Percentiles rank a stretch among this genome's conserved stretches.
Evolutionary conservation across 192 early-diverging fungal species (phyloP).

Genomic region (Linnemannia schmuckeri): DNA sequence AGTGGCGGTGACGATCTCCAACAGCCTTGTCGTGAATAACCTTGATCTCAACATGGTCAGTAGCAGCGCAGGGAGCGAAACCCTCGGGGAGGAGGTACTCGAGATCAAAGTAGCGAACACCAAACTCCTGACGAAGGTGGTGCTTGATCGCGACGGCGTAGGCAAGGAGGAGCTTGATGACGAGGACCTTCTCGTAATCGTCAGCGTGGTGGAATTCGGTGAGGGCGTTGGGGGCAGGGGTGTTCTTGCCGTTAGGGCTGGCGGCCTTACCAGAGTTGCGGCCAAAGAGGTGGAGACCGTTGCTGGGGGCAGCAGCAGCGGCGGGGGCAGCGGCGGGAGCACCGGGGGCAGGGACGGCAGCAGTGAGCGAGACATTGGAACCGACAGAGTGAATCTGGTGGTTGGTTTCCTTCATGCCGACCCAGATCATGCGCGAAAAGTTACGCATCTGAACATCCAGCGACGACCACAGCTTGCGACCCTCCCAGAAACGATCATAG

Average conservation of each 20-base stretch:
- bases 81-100: conserved; percentile 61
- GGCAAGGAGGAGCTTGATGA: conserved; percentile 61
- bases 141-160: conserved; percentile 62
- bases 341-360: conserved; percentile 6
- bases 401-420: conserved; percentile 46
- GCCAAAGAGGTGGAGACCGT: conserved; percentile 31
- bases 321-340: not conserved
- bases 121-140: conserved; percentile 68
- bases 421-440: conserved; percentile 58
- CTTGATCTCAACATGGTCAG: conserved; percentile 42
- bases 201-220: conserved; percentile 29
- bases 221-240: conserved; percentile 15
- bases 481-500: conserved; percentile 60
- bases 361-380: conserved; percentile 17
- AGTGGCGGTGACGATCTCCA: conserved; percentile 44
- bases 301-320: not conserved
- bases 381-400: not conserved
- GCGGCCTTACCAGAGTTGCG: conserved; percentile 16
- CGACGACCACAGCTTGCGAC: conserved; percentile 55
- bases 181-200: conserved; percentile 58
- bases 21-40: conserved; percentile 25
- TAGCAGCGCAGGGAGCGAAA: conserved; percentile 43
- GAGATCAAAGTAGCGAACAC: conserved; percentile 65
- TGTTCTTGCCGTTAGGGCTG: conserved; percentile 2
- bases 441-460: conserved; percentile 57